phyloP scores from a whole-genome alignment of 2,329 filamentous ascomycete genomes.

The Beauveria sp. region DNA sequence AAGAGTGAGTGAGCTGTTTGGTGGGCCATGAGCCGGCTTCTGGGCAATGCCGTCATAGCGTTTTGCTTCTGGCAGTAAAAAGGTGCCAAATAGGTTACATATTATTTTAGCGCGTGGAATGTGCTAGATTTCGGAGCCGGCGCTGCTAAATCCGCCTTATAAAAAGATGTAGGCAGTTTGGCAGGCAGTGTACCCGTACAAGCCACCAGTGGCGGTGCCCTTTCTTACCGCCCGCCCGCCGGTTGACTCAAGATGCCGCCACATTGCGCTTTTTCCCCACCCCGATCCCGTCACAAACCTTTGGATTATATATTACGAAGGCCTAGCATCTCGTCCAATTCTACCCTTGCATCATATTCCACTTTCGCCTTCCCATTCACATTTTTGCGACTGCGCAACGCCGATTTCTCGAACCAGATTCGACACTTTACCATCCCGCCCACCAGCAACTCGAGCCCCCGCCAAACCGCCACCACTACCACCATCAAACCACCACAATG shows the following conservation, averaged over 20 bases:
- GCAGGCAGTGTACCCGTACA: no score
- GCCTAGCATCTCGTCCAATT: background rate
- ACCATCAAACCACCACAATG: slow-evolving; percentile 46
- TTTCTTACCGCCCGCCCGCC: slow-evolving; percentile 19
- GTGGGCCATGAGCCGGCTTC: background rate
- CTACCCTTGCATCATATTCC: background rate
- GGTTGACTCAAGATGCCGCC: slow-evolving; percentile 28
- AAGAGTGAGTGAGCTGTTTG: background rate
- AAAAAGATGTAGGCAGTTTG: no score
- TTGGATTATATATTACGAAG: slow-evolving; percentile 15
- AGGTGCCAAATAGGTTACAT: background rate
- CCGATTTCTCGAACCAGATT: slow-evolving; percentile 8
- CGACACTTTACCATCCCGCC: background rate
- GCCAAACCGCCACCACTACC: slow-evolving; percentile 15
- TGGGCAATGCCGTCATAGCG: slow-evolving; percentile 8
- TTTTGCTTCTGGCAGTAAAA: background rate
- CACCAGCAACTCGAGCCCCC: slow-evolving; percentile 3
- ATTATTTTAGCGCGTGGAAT: background rate
- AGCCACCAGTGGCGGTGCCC: slow-evolving; percentile 19
- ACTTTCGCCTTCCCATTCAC: background rate
- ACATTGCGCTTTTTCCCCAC: slow-evolving; percentile 9
- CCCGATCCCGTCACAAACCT: slow-evolving; percentile 19
- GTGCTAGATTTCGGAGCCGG: slow-evolving; percentile 2
- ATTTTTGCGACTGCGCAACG: background rate
- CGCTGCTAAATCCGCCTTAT: background rate